A percentile compares a stretch with the other conserved stretches of the same genome.
These are phyloP conservation scores for Skeletonema grethae DNA, from an alignment of 108 stramenopile genomes.

Conservation along the genomic window DNA sequence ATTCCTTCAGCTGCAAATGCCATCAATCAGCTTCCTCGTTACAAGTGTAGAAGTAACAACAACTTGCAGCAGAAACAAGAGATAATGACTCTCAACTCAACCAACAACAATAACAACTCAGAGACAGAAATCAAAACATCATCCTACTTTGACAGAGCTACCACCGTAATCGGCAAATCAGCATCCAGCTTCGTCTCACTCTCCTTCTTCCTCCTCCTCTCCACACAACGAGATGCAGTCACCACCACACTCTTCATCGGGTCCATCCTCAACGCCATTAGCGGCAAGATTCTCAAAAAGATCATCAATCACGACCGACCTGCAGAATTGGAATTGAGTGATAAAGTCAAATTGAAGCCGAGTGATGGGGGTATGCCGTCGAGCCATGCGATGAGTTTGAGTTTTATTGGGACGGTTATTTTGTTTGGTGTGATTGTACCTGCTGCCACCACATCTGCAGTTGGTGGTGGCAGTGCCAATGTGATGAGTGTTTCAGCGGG, in stretches of 20 bases:
- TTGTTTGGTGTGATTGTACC: conserved; percentile 2
- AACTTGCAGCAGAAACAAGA: not conserved
- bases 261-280: conserved; percentile 70
- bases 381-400: conserved; percentile 88
- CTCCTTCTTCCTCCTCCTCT: conserved; percentile 71
- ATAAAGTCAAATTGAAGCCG: conserved; percentile 55
- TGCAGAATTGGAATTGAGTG: conserved; percentile 5
- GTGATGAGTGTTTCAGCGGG: conserved; percentile 4
- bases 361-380: conserved; percentile 85
- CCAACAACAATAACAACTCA: not conserved
- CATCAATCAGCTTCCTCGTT: not conserved
- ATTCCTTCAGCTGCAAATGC: not conserved
- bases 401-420: conserved; percentile 70
- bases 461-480: not conserved
- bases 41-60: not conserved
- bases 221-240: conserved; percentile 67
- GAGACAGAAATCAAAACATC: not conserved
- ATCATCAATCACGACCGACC: conserved; percentile 72
- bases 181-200: conserved; percentile 75
- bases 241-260: conserved; percentile 76
- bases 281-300: conserved; percentile 68
- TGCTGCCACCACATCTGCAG: not conserved
- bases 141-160: not conserved
- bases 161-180: conserved; percentile 56
- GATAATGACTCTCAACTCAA: not conserved